Conservation (phyloP, 2,329 filamentous ascomycete genomes). For the Verticillium tricorpus region DNA sequence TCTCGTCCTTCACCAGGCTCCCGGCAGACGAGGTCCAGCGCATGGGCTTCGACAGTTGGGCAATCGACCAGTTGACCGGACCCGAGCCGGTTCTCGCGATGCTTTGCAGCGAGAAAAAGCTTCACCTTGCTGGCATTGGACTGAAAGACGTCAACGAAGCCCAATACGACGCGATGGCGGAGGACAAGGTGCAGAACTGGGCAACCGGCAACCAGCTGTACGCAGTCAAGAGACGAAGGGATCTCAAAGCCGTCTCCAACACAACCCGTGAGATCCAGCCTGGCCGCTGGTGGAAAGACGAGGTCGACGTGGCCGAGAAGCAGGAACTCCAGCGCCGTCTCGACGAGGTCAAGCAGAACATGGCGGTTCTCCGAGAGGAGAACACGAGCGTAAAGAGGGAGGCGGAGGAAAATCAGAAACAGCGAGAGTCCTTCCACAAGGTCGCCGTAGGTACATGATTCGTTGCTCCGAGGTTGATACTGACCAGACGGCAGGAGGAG, state of each 20-base stretch:
- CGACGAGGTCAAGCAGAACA: slow-evolving; percentile 31
- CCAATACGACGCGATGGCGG: slow-evolving; percentile 57
- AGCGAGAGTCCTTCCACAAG: background rate
- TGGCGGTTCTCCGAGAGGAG: background rate
- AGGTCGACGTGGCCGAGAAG: slow-evolving; percentile 65
- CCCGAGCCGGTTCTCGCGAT: slow-evolving; percentile 82
- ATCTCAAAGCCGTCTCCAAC: slow-evolving; percentile 75
- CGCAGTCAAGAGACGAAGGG: slow-evolving; percentile 63
- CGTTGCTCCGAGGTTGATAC: background rate
- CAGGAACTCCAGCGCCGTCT: slow-evolving; percentile 53
- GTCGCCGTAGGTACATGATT: background rate
- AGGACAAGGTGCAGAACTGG: slow-evolving; percentile 60
- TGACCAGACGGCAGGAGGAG: slow-evolving; percentile 31
- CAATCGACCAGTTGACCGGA: slow-evolving; percentile 73
- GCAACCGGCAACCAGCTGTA: slow-evolving; percentile 63
- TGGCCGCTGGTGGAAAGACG: slow-evolving; percentile 71
- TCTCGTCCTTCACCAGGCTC: slow-evolving; percentile 55
- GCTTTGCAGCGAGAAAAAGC: slow-evolving; percentile 69
- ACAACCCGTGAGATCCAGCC: slow-evolving; percentile 54
- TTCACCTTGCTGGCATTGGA: slow-evolving; percentile 66
- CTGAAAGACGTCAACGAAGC: slow-evolving; percentile 58
- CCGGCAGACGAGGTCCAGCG: slow-evolving; percentile 46
- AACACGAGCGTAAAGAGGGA: slow-evolving; percentile 26
- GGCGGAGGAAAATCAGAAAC: slow-evolving; percentile 22
- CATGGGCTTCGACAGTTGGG: slow-evolving; percentile 74